These are phyloP conservation scores for Termitomyces sp. DNA, from an alignment of 768 basidiomycete genomes.

Conservation along the genomic window DNA sequence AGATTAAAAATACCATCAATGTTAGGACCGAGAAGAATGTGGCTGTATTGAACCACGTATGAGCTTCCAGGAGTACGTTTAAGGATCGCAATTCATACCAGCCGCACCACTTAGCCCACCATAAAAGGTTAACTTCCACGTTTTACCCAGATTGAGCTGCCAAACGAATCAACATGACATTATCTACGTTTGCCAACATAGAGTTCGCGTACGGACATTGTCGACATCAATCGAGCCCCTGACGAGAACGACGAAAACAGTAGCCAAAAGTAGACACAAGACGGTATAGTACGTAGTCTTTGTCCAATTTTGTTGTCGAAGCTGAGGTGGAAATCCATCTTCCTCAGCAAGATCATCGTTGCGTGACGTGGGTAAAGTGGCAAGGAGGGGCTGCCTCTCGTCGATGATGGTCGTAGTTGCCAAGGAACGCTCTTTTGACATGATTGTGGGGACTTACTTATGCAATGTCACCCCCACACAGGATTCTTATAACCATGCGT, in stretches of 20 bases:
- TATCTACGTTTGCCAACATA: neutral
- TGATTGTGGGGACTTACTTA: neutral
- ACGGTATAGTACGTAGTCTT: constrained; percentile 23
- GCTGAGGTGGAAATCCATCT: neutral
- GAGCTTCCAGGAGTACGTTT: neutral
- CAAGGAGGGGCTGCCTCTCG: neutral
- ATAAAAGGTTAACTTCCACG: constrained; percentile 77
- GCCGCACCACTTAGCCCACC: constrained; percentile 89
- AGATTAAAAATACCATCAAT: constrained; percentile 53
- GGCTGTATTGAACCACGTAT: constrained; percentile 36
- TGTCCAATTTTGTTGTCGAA: constrained; percentile 14
- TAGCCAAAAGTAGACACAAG: constrained; percentile 27
- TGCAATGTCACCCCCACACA: neutral
- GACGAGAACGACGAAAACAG: constrained; percentile 46
- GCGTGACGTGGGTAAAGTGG: neutral
- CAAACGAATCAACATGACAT: neutral
- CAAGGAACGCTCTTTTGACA: neutral
- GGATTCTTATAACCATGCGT: neutral
- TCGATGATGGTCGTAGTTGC: too few relatives aligned
- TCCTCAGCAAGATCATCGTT: neutral
- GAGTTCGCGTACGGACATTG: constrained; percentile 51
- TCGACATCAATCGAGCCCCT: constrained; percentile 66
- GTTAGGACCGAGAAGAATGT: constrained; percentile 93
- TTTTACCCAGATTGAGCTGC: constrained; percentile 74
- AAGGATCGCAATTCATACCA: constrained; percentile 31